Percentiles rank a stretch among this genome's conserved stretches.
Evolutionary conservation across 768 basidiomycete genomes (phyloP).

Genomic region (Lentinula edodes): DNA sequence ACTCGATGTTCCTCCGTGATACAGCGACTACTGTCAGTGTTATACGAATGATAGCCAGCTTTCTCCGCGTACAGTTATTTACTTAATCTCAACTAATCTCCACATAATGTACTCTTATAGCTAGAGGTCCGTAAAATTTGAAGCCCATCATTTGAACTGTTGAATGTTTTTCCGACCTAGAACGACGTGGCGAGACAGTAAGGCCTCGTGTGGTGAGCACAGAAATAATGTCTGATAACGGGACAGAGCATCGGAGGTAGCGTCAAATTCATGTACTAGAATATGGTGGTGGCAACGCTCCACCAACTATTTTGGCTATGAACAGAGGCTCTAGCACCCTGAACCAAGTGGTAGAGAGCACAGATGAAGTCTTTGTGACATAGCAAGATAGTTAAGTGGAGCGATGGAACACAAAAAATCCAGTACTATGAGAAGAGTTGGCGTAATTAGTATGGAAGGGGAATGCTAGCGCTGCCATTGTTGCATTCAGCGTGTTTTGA

Average conservation of each 20-base stretch:
- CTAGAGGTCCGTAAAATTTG: no score
- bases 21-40: no score
- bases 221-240: not conserved
- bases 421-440: not conserved
- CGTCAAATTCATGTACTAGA: not conserved
- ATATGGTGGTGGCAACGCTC: constrained; percentile 25
- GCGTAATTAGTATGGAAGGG: not conserved
- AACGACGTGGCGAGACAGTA: not conserved
- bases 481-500: not conserved
- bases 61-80: no score
- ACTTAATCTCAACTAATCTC: no score
- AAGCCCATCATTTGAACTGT: no score
- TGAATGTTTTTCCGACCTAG: no score
- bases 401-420: constrained; percentile 17
- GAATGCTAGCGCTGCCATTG: no score
- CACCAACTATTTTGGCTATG: constrained; percentile 53
- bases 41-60: no score
- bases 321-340: constrained; percentile 36
- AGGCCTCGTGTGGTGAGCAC: no score
- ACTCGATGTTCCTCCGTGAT: no score
- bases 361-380: constrained; percentile 29
- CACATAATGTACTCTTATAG: no score
- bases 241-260: no score
- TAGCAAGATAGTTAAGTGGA: constrained; percentile 25
- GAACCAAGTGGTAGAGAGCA: constrained; percentile 28